phyloP scores from a whole-genome alignment of 192 early-diverging fungal species.

The Phlyctochytrium planicorne region DNA sequence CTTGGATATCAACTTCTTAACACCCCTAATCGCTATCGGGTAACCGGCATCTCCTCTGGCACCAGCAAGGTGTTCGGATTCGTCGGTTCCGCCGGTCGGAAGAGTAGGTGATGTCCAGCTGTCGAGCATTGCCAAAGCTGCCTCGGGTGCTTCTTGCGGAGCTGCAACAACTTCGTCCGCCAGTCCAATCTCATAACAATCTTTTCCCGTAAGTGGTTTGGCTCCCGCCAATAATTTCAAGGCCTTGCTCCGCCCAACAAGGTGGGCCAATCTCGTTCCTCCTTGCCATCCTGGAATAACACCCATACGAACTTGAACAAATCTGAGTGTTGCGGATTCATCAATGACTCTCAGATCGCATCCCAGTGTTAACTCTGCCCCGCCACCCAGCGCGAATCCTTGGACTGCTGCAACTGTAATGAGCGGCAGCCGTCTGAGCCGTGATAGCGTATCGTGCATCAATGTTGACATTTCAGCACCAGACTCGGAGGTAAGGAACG shows the following conservation, averaged over 20 bases:
- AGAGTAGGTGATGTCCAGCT: background rate
- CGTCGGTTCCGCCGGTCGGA: background rate
- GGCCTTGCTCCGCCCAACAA: constrained; percentile 48
- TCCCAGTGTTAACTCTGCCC: constrained; percentile 60
- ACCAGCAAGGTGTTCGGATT: constrained; percentile 14
- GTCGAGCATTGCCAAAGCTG: constrained; percentile 36
- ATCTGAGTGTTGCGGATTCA: constrained; percentile 43
- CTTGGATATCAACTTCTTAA: constrained; percentile 45
- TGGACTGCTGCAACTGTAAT: constrained; percentile 61
- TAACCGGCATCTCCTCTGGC: constrained; percentile 34
- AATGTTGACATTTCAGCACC: constrained; percentile 47
- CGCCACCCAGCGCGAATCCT: constrained; percentile 66
- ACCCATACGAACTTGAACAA: constrained; percentile 63
- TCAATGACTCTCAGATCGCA: constrained; percentile 58
- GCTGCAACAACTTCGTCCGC: constrained; percentile 21
- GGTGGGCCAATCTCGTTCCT: constrained; percentile 15
- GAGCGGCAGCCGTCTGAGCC: constrained; percentile 53
- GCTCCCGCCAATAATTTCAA: constrained; percentile 48
- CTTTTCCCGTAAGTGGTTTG: constrained; percentile 25
- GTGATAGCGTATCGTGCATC: constrained; percentile 62
- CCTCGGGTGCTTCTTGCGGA: constrained; percentile 19
- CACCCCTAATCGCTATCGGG: constrained; percentile 45
- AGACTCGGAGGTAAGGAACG: constrained; percentile 38
- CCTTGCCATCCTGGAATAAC: constrained; percentile 67
- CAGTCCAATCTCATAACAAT: background rate